Base-by-base conservation (phyloP, 78 protist species). In the Mantamonas sphyraenae region DNA sequence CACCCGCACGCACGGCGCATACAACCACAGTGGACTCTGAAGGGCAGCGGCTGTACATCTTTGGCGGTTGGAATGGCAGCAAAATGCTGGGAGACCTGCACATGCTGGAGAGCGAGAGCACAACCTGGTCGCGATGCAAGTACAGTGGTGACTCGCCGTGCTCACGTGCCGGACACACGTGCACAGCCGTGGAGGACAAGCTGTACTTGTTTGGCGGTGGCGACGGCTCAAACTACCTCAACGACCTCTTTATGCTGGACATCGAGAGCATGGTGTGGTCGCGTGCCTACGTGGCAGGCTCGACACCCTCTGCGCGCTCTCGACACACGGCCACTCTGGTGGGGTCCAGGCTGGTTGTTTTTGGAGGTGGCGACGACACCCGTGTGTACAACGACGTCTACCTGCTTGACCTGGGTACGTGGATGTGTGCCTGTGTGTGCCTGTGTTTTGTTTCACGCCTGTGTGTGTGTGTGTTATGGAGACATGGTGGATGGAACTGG, bases 281-380 rank as follows among this genome's bases (percentile, higher is more conserved):
- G 37, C 14, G 3, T 8, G 71, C 40, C n/a, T 45, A 66, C 31
- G 10, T 26, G 31, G 57, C 61, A 9, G 61, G 60, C 37, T 5
- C 61, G 28, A 10, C 38, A 3, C 71, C 71, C 20, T 20, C 31
- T 8, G 2, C 71, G n/a, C 50, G 71, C 33, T 66, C 61, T 4
- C 71, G 61, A 3, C 71, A 66, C 71, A 66, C 61, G n/a, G 56
- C 71, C 24, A 35, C 3, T 9, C 50, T 66, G n/a, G 56, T 35
- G 28, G 71, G 71, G 20, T 3, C 50, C 38, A 10, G 22, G n/a
- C 3, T 66, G 26, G 10, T 47, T 26, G 47, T 66, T 19, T 24
- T 66, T 20, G 61, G 10, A 61, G 71, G 71, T 8, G 28, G 63
- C 22, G 61, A 43, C 56, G 3, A 66, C 31, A 3, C 28, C 31